Evolutionary conservation across 768 basidiomycete species (phyloP), one percentile per base, ranked within the genome.

Genomic region (Podaxis pistillaris): DNA sequence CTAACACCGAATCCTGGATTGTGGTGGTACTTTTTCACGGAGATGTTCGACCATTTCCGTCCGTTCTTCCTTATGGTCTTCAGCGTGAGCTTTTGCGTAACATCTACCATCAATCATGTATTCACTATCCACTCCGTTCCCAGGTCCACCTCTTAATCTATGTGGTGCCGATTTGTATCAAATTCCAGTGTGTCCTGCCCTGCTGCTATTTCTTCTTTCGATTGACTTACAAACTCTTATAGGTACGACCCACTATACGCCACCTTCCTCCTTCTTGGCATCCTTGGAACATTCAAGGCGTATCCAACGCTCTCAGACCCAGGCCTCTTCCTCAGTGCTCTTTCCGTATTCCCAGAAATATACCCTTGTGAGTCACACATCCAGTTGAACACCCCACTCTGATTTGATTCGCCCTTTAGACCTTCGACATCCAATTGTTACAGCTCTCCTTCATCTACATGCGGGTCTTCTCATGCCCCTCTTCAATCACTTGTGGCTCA

Each of bases 21-120:
- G 30, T 94, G 94, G 91, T 98, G 96, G 96, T 98, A 98, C 74
- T 98, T 98, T 78, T 98, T 98, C 77, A 98, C 94, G 11, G 96
- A 98, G 73, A 98, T 98, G 92, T 99, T 99, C 66, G 96, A 98
- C 71, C 91, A 98, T 71, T 99, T 98, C 80, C 81, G 97, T 33
- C 86, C 89, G 3, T 98, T 98, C 77, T 99, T 97, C 81, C 78
- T 98, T 36, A 90, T 95, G 82, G 92, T 91, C 17, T 98, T 98
- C 74, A 91, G 90, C 17, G 95, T 95, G 68, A 52, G 89, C 72
- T 38, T 24, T n/a, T 47, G n/a, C 54, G 41, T n/a, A 6, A 1
- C 8, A 15, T 13, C 13, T 33, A 8, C 24, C 47, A 19, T 38
- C 2, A 5, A 9, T 0, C 44, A 13, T 22, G 13, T 3, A 26